Evolutionary conservation across 2,329 filamentous ascomycete species (phyloP).

Genomic region (Calonectria pteridis): DNA sequence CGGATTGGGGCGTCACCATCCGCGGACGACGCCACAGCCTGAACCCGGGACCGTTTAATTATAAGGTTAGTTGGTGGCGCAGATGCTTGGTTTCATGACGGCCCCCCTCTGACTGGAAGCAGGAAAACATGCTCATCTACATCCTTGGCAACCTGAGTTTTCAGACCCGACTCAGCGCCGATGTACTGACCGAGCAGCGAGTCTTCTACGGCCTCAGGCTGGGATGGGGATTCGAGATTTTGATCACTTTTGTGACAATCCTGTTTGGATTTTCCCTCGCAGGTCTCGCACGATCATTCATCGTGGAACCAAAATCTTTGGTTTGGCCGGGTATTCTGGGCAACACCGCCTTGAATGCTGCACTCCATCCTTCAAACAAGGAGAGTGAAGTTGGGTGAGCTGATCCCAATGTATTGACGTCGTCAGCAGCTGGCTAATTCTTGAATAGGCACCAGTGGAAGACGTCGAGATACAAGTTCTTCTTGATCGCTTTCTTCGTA

Average conservation of each 20-base stretch:
- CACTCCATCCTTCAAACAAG: conserved; percentile 54
- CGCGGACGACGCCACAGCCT: conserved; percentile 45
- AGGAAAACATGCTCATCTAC: conserved; percentile 67
- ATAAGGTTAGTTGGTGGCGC: conserved; percentile 40
- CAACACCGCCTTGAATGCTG: conserved; percentile 59
- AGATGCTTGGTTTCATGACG: not conserved
- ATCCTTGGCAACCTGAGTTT: conserved; percentile 68
- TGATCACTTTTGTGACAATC: conserved; percentile 62
- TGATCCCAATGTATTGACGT: too few species aligned
- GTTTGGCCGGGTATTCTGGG: conserved; percentile 66
- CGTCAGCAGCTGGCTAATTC: not conserved
- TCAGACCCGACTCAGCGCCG: conserved; percentile 51
- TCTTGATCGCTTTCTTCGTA: conserved; percentile 52
- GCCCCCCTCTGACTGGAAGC: not conserved
- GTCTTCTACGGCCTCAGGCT: conserved; percentile 46
- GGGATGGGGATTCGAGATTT: conserved; percentile 62
- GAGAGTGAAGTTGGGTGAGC: conserved; percentile 35
- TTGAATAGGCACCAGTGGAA: conserved; percentile 45
- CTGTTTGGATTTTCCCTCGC: conserved; percentile 66
- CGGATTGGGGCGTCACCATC: conserved; percentile 46
- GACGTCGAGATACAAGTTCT: conserved; percentile 58
- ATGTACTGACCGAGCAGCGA: conserved; percentile 50
- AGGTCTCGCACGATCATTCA: conserved; percentile 57
- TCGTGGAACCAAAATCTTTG: conserved; percentile 60
- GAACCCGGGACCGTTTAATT: conserved; percentile 56